Conservation (phyloP, 495 filamentous ascomycete genomes). For the Penicillium bialowiezense region DNA sequence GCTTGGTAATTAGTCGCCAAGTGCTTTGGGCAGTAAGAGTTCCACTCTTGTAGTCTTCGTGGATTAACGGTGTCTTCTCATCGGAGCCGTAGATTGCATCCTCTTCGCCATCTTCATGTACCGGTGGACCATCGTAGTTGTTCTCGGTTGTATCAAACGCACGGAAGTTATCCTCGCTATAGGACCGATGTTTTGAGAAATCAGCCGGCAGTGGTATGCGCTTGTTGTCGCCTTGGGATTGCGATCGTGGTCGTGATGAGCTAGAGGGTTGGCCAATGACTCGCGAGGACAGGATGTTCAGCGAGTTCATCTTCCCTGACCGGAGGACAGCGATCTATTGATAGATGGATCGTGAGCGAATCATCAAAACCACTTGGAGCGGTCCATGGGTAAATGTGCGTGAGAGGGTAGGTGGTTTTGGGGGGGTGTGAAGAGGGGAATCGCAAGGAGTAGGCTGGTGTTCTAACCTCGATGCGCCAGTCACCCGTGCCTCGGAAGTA, state of each 20-base stretch:
- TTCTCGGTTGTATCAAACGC: constrained; percentile 31
- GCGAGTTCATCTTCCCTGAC: constrained; percentile 87
- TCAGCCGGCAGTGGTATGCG: constrained; percentile 42
- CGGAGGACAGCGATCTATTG: constrained; percentile 41
- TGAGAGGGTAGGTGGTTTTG: constrained; percentile 6
- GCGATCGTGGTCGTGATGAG: constrained; percentile 59
- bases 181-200: constrained; percentile 47
- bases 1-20: constrained; percentile 38
- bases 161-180: constrained; percentile 41
- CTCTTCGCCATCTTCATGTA: constrained; percentile 32
- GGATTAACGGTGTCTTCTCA: constrained; percentile 66
- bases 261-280: constrained; percentile 63
- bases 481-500: constrained; percentile 41
- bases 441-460: constrained; percentile 20
- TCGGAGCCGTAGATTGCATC: constrained; percentile 37
- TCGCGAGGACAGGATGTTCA: constrained; percentile 90
- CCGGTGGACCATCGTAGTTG: constrained; percentile 30
- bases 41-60: constrained; percentile 44
- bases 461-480: constrained; percentile 45
- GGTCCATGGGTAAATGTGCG: constrained; percentile 14
- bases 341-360: constrained; percentile 19
- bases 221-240: constrained; percentile 58
- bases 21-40: constrained; percentile 55
- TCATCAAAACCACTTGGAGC: constrained; percentile 24
- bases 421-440: constrained; percentile 15